Conservation (phyloP, 1,284 basidiomycete species). For the Marasmius oreades region DNA sequence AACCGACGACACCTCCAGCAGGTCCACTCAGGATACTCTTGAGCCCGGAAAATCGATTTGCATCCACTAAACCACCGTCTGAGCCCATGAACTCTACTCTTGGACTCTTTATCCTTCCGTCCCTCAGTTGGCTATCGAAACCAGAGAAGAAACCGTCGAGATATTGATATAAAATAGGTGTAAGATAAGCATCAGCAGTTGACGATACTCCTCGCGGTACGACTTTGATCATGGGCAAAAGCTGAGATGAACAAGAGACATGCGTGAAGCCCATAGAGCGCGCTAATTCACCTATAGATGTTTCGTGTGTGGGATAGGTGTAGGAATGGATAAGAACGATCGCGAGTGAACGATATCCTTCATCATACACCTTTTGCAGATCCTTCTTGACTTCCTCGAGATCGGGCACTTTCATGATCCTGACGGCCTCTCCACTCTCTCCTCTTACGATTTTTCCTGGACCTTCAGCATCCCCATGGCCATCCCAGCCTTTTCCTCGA, state of each 20-base stretch:
- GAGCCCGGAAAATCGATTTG: conserved; percentile 84
- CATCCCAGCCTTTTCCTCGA: conserved; percentile 72
- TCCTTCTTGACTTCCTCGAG: conserved; percentile 48
- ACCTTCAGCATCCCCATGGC: conserved; percentile 62
- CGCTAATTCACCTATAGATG: conserved; percentile 70
- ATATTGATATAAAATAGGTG: conserved; percentile 83
- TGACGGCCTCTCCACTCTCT: conserved; percentile 88
- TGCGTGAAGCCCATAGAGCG: conserved; percentile 80
- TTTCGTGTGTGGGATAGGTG: conserved; percentile 84
- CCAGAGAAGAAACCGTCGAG: conserved; percentile 92
- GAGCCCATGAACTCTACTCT: conserved; percentile 84
- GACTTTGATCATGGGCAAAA: conserved; percentile 95
- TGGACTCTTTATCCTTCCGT: conserved; percentile 45
- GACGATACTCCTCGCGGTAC: conserved; percentile 90
- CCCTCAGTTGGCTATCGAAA: conserved; percentile 71
- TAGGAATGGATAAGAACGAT: conserved; percentile 92
- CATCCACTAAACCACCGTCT: conserved; percentile 84
- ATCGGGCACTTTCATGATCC: conserved; percentile 78
- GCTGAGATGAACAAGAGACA: conserved; percentile 83
- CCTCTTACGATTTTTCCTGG: conserved; percentile 80
- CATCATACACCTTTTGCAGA: conserved; percentile 65
- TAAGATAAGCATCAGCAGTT: conserved; percentile 96
- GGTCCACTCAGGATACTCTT: conserved; percentile 88
- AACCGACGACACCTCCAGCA: conserved; percentile 87
- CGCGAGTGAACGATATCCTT: conserved; percentile 82